phyloP scores from a whole-genome alignment of 139 green algal species.

The Chlorella sorokiniana region DNA sequence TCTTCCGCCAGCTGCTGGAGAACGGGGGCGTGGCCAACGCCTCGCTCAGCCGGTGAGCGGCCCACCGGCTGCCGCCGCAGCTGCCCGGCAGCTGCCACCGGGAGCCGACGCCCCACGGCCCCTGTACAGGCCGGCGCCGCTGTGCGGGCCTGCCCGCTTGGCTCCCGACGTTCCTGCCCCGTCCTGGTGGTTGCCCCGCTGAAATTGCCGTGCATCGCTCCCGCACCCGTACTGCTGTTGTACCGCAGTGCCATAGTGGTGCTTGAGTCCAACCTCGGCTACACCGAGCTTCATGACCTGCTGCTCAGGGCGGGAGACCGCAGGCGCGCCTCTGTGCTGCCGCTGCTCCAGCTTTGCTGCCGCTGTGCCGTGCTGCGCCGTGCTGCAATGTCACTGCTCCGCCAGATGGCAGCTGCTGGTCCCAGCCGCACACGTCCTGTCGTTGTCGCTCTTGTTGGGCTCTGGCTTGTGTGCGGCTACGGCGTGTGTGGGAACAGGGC shows the following conservation, averaged over 20 bases:
- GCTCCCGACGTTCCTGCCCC: not conserved
- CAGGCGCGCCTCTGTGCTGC: slow-evolving; percentile 28
- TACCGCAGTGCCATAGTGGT: slow-evolving; percentile 77
- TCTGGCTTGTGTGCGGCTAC: no score
- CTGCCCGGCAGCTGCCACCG: not conserved
- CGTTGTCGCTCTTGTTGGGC: no score
- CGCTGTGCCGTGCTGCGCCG: not conserved
- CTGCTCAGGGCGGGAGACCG: slow-evolving; percentile 52
- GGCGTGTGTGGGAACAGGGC: no score
- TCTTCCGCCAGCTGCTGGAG: slow-evolving; percentile 83
- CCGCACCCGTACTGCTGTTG: no score
- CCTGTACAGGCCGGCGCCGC: no score
- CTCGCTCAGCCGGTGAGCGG: slow-evolving; percentile 48
- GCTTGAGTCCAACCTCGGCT: slow-evolving; percentile 89
- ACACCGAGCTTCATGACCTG: slow-evolving; percentile 74
- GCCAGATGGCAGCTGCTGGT: no score
- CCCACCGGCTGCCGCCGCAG: not conserved
- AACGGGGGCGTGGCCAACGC: slow-evolving; percentile 65
- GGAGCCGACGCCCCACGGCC: no score
- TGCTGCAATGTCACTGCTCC: no score
- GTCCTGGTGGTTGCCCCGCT: not conserved
- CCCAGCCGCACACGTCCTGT: no score
- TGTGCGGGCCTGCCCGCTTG: no score
- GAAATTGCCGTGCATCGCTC: not conserved
- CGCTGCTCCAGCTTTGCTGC: not conserved